Evolutionary conservation across 768 basidiomycete genomes (phyloP).

Genomic region (Lactifluus rugatus): DNA sequence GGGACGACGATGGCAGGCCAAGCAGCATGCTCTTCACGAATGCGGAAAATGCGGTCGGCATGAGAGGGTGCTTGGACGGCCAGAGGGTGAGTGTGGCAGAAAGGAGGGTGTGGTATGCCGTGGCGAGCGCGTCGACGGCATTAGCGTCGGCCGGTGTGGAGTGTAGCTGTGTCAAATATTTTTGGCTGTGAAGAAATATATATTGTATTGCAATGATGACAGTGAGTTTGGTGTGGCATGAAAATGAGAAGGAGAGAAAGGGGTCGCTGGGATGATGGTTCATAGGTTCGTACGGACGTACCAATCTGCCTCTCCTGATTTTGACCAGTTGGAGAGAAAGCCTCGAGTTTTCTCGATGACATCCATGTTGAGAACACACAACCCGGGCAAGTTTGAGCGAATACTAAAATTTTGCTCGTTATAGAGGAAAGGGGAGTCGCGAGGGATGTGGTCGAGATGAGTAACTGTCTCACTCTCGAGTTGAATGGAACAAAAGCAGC

Average conservation of each 20-base stretch:
- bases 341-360: conserved; percentile 9
- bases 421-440: not conserved
- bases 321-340: conserved; percentile 17
- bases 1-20: conserved; percentile 60
- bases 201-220: not conserved
- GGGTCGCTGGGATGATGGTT: not conserved
- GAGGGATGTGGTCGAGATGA: not conserved
- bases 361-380: conserved; percentile 7
- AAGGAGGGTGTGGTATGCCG: conserved; percentile 60
- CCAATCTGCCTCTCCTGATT: conserved; percentile 17
- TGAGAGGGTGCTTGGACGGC: conserved; percentile 39
- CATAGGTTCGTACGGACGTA: not conserved
- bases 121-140: conserved; percentile 47
- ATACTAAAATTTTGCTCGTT: not conserved
- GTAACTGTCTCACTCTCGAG: not conserved
- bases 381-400: not conserved
- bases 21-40: conserved; percentile 57
- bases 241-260: not conserved
- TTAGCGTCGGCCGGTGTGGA: conserved; percentile 45
- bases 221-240: not conserved
- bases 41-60: conserved; percentile 42
- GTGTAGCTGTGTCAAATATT: conserved; percentile 50
- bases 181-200: conserved; percentile 42
- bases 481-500: not conserved
- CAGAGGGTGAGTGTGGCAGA: conserved; percentile 49